Base-by-base conservation (phyloP, 495 filamentous ascomycete genomes). In the Daldinia grandis region DNA sequence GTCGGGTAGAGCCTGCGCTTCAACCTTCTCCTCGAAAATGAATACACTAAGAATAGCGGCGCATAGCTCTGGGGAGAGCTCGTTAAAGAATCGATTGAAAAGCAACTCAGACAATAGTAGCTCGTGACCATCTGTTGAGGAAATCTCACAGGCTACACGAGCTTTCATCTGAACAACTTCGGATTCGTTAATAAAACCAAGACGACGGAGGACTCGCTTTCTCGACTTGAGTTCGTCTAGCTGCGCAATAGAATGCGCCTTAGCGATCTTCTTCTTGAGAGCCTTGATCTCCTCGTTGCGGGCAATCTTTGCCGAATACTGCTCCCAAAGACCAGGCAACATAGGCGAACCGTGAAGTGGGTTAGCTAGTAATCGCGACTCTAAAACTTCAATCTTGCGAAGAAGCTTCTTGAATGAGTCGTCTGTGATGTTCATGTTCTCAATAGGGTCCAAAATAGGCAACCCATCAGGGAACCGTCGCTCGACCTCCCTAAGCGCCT, bases 21-120 rank as follows among this genome's bases (percentile, higher is more conserved):
- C 89, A 35, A 90, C 87, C 81, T 96, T 97, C 82, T 99, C 95
- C 78, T 99, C 95, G 68, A 97, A 97, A 64, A 98, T 94, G 81
- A 99, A 99, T 71, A 92, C 91, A 75, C 92, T 96, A 57, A 99
- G 83, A 9, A 92, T 85, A 17, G 95, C 87, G 2, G 96, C 95
- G 69, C 87, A 89, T 75, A 94, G 84, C 75, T 98, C 95, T 0
- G 95, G 93, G 0, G 88, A 89, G 28, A 98, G 83, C 72, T 97
- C 93, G 78, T 98, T 98, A 86, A 99, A 99, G 85, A 97, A 97
- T 59, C 94, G 88, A 79, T 98, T 96, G 82, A 99, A 98, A 4
- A 99, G 86, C 30, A 99, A 82, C 80, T 99, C 96, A 49, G 90
- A 91, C 2, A 99, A 87, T 72, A 99, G 88, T 27, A 98, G 83